These are phyloP conservation scores for Cucurbita pepo DNA, from an alignment of 306 rosid genomes.

Conservation along the genomic window DNA sequence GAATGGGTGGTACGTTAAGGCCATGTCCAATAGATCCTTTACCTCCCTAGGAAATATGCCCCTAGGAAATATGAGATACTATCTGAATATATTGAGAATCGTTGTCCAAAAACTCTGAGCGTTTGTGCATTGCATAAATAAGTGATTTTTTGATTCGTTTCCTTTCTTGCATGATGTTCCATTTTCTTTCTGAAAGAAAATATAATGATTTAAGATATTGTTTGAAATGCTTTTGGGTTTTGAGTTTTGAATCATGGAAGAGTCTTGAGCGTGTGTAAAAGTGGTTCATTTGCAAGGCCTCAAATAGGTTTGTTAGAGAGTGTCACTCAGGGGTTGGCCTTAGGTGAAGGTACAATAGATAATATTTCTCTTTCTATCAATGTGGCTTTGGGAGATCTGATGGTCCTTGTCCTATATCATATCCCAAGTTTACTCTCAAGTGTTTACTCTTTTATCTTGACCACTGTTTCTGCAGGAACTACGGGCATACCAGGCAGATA, in stretches of 20 bases:
- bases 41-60: too few species aligned
- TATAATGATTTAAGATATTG: neutral
- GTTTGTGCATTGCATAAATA: too few species aligned
- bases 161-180: too few species aligned
- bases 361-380: neutral
- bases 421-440: neutral
- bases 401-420: neutral
- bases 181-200: neutral
- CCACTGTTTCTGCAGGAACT: slow-evolving; percentile 47
- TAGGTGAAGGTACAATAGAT: neutral
- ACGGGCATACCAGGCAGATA: slow-evolving; percentile 97
- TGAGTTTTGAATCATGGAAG: neutral
- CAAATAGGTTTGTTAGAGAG: neutral
- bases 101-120: too few species aligned
- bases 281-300: neutral
- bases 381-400: neutral
- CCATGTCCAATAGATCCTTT: too few species aligned
- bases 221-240: neutral
- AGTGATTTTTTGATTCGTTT: too few species aligned
- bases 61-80: too few species aligned
- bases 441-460: neutral
- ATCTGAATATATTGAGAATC: too few species aligned
- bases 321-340: neutral
- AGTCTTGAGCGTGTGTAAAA: neutral
- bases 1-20: too few species aligned